Evolutionary conservation across 2,329 filamentous ascomycete genomes (phyloP).

Genomic region (Daldinia sp.): DNA sequence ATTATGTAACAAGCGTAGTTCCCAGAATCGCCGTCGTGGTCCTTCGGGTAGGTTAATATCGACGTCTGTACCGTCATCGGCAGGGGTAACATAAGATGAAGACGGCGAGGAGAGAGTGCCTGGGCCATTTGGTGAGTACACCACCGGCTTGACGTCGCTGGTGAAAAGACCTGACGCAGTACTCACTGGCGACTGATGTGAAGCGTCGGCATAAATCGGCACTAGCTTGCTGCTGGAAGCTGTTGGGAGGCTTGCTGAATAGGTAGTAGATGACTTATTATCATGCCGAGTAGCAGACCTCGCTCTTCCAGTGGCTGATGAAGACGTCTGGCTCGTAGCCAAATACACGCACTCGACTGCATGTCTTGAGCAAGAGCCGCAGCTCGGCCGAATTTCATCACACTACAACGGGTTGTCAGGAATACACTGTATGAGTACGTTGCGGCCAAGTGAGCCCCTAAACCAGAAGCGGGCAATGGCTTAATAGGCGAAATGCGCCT

Average conservation of each 20-base stretch:
- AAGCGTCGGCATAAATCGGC: constrained; percentile 21
- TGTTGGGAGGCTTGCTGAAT: constrained; percentile 15
- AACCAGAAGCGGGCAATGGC: constrained; percentile 10
- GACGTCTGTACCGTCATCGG: constrained; percentile 39
- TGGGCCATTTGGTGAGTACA: constrained; percentile 39
- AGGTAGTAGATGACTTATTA: constrained; percentile 19
- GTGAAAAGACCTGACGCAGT: constrained; percentile 22
- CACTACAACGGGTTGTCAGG: constrained; percentile 45
- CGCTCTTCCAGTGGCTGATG: constrained; percentile 25
- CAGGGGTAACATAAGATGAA: constrained; percentile 41
- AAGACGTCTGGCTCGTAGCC: constrained; percentile 34
- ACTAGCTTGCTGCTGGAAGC: constrained; percentile 10
- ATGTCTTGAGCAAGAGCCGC: constrained; percentile 50
- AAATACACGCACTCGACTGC: constrained; percentile 50
- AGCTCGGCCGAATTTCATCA: constrained; percentile 50
- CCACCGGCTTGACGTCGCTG: constrained; percentile 27
- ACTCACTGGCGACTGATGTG: constrained; percentile 12
- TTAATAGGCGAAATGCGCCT: constrained; percentile 7
- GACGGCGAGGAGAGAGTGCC: constrained; percentile 44
- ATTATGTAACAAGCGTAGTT: constrained; percentile 55
- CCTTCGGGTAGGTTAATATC: constrained; percentile 53
- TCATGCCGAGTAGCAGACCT: constrained; percentile 24
- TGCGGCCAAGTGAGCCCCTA: constrained; percentile 1
- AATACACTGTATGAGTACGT: constrained; percentile 12
- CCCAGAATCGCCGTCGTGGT: constrained; percentile 54